Percentiles rank a stretch among this genome's conserved stretches.
Evolutionary conservation across 352 stramenopile species (phyloP).

Genomic region (Pythium oligandrum): DNA sequence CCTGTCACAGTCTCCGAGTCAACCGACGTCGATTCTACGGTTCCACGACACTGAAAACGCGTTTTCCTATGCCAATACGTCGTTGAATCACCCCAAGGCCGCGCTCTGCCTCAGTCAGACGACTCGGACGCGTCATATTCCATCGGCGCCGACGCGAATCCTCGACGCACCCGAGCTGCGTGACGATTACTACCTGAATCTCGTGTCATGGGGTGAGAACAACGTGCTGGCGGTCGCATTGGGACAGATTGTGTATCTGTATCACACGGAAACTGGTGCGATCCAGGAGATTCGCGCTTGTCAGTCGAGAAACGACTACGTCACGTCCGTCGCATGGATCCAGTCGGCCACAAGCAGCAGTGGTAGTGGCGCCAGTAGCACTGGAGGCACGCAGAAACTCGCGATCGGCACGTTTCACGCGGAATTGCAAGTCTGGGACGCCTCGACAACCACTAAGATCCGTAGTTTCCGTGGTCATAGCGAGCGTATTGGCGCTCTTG

Average conservation of each 20-base stretch:
- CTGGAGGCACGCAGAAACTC: slow-evolving; percentile 69
- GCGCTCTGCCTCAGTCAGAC: slow-evolving; percentile 3
- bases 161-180: slow-evolving; percentile 94
- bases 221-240: slow-evolving; percentile 95
- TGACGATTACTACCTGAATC: slow-evolving; percentile 98
- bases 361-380: background rate
- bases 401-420: slow-evolving; percentile 90
- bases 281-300: slow-evolving; percentile 87
- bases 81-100: background rate
- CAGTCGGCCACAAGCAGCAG: slow-evolving; percentile 34
- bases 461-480: slow-evolving; percentile 87
- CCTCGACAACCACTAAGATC: slow-evolving; percentile 72
- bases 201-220: slow-evolving; percentile 92
- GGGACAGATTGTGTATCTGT: slow-evolving; percentile 93
- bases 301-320: slow-evolving; percentile 78
- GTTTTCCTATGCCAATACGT: background rate
- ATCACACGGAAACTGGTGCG: slow-evolving; percentile 87
- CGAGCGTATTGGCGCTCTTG: slow-evolving; percentile 86
- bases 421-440: slow-evolving; percentile 95
- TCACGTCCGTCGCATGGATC: slow-evolving; percentile 93
- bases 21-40: slow-evolving; percentile 19
- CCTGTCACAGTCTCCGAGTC: slow-evolving; percentile 14
- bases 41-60: slow-evolving; percentile 17
- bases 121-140: slow-evolving; percentile 21
- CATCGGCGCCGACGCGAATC: slow-evolving; percentile 65